These are phyloP conservation scores for Aureococcus anophagefferens DNA, from an alignment of 108 stramenopile genomes.

Conservation along the genomic window DNA sequence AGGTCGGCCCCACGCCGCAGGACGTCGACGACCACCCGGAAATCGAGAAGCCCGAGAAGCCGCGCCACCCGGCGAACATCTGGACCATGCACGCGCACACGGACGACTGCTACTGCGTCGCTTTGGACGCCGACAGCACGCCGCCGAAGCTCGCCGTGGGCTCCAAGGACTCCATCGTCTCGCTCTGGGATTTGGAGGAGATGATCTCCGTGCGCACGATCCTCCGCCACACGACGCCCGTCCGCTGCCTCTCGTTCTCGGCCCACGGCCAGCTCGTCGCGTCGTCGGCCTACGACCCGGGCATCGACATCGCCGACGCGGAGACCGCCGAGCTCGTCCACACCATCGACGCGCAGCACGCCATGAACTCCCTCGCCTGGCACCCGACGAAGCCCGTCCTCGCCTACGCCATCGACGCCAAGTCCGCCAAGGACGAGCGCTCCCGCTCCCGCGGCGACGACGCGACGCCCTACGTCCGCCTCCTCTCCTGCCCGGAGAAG, in stretches of 20 bases:
- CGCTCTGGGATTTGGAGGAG: background rate
- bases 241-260: background rate
- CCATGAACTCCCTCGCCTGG: background rate
- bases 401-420: background rate
- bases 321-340: background rate
- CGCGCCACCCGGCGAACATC: background rate
- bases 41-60: background rate
- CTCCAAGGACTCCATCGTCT: background rate
- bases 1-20: no score
- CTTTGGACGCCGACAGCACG: background rate
- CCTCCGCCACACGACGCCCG: background rate
- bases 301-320: background rate
- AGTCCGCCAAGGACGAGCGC: background rate
- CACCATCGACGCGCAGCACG: background rate
- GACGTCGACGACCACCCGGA: no score
- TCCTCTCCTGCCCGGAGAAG: no score
- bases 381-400: background rate
- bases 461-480: no score
- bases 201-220: background rate
- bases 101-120: background rate
- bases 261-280: background rate
- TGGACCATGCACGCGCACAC: background rate
- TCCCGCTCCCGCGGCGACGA: no score
- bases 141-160: background rate
- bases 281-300: background rate